Evolutionary conservation across 345 rosid species (phyloP), one percentile per base, ranked within the genome.

Genomic region (Cardiospermum halicacabum): DNA sequence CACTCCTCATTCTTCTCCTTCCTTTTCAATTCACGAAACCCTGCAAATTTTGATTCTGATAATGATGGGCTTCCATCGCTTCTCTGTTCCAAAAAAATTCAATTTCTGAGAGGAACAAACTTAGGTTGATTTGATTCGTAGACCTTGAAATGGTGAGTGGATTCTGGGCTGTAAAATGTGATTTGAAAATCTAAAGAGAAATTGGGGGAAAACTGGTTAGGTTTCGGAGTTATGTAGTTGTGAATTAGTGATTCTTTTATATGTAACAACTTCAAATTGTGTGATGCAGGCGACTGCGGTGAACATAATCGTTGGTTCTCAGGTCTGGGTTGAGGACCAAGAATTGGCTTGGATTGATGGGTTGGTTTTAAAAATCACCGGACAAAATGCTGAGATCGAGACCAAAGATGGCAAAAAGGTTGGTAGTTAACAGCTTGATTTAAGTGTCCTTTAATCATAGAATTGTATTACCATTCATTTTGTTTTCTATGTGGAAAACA

Each of bases 291-390:
- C 82, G 74, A 84, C 92, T 74, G 76, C 84, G 1, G 97, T 84
- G 56, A 93, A 90, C 68, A 90, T 93, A 56, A 88, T 78, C 60
- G 96, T 86, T 3, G 94, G 98, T 60, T 93, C 98, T 74, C 88
- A 93, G 26, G 89, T 88, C 71, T 93, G 97, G 98, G 83, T 72
- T 28, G 98, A 90, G 77, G 94, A 93, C 74, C 55, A 82, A 9
- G 89, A 78, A 0, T 32, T 61, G 47, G 89, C 94, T 74, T 93
- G 98, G 97, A 67, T 84, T 71, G 91, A 86, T 69, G 98, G 98
- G 43, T 71, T 58, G 58, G 94, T 93, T 67, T 62, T 65, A 54
- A 90, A 88, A 72, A 88, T 93, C 66, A 81, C 68, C 27, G 97
- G 91, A 30, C 22, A 83, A 27, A 71, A 90, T 68, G 94, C 60